Conservation (phyloP, 306 rosid genomes). For the Mucuna pruriens region DNA sequence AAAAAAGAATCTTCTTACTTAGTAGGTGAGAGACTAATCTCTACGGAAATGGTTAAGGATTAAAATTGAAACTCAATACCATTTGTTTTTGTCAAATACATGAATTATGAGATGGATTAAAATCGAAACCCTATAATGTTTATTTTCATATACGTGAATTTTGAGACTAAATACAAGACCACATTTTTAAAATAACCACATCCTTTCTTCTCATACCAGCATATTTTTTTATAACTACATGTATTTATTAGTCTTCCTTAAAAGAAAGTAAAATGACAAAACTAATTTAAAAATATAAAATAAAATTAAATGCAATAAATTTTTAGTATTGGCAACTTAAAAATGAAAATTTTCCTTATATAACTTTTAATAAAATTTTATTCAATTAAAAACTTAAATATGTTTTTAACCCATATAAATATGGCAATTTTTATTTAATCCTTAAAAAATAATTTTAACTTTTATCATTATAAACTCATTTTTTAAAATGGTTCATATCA, state of each 20-base stretch:
- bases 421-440: too few relatives aligned
- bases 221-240: background rate
- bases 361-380: background rate
- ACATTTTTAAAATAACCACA: background rate
- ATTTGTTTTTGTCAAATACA: background rate
- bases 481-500: too few relatives aligned
- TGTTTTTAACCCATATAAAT: too few relatives aligned
- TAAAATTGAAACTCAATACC: too few relatives aligned
- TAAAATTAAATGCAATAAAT: background rate
- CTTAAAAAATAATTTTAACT: too few relatives aligned
- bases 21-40: too few relatives aligned
- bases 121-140: background rate
- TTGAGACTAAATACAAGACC: background rate
- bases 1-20: too few relatives aligned
- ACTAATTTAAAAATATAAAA: background rate
- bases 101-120: background rate
- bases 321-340: background rate
- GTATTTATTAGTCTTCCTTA: background rate
- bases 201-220: background rate
- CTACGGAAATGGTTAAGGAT: too few relatives aligned
- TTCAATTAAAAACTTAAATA: too few relatives aligned
- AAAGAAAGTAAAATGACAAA: background rate
- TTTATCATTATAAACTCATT: too few relatives aligned
- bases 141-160: background rate
- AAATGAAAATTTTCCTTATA: background rate